phyloP scores from a whole-genome alignment of 495 filamentous ascomycete genomes.

The Emericellopsis terricola region DNA sequence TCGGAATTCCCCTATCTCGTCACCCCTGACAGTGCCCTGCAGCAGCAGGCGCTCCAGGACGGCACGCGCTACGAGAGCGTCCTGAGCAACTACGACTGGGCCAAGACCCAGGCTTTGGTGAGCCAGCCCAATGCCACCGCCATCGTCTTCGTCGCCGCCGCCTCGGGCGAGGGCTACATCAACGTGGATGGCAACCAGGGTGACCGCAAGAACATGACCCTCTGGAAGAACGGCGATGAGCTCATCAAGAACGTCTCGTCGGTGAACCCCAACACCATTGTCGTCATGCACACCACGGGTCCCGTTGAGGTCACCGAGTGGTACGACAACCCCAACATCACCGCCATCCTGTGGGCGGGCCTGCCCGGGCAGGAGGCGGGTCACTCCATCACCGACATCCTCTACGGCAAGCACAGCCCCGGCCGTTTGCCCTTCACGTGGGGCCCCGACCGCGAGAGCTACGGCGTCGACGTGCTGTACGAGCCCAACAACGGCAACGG shows the following conservation, averaged over 20 bases:
- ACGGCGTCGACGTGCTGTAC: slow-evolving; percentile 59
- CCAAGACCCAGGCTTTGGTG: slow-evolving; percentile 41
- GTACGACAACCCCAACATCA: slow-evolving; percentile 77
- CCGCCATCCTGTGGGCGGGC: slow-evolving; percentile 86
- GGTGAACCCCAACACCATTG: slow-evolving; percentile 76
- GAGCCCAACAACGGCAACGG: slow-evolving; percentile 49
- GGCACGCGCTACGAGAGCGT: slow-evolving; percentile 52
- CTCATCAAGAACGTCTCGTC: slow-evolving; percentile 62
- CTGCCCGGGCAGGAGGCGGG: slow-evolving; percentile 85
- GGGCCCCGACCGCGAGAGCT: slow-evolving; percentile 53
- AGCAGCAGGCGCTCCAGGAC: slow-evolving; percentile 45
- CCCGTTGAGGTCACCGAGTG: slow-evolving; percentile 63
- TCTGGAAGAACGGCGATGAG: slow-evolving; percentile 68
- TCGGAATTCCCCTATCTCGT: slow-evolving; percentile 84
- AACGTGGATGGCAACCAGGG: slow-evolving; percentile 68
- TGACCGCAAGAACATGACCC: slow-evolving; percentile 83
- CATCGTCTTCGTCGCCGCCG: slow-evolving; percentile 78
- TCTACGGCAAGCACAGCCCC: slow-evolving; percentile 81
- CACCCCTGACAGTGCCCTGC: slow-evolving; percentile 73
- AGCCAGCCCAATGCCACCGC: slow-evolving; percentile 46
- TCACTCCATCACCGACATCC: slow-evolving; percentile 75
- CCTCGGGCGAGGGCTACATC: slow-evolving; percentile 79
- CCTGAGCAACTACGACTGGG: slow-evolving; percentile 48
- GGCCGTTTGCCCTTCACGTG: slow-evolving; percentile 82
- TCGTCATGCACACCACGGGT: slow-evolving; percentile 75